Conservation (phyloP, 768 basidiomycete genomes). For the Tricholoma saponaceum region DNA sequence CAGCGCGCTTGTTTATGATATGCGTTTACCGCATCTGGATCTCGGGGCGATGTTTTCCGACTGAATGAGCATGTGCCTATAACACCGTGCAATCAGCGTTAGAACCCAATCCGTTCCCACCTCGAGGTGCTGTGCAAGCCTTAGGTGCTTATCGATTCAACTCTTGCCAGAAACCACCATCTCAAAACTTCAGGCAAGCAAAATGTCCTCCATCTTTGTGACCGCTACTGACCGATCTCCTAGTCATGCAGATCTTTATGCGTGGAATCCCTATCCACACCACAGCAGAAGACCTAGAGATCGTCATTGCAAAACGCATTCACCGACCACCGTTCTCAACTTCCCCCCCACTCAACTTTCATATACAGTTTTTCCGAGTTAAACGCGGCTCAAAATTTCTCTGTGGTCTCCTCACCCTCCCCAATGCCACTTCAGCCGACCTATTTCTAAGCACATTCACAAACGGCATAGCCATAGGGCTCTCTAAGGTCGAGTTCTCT, state of each 20-base stretch:
- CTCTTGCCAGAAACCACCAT: background rate
- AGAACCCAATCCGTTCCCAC: background rate
- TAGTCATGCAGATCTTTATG: constrained; percentile 6
- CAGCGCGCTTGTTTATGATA: background rate
- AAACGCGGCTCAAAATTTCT: background rate
- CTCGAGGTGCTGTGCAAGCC: background rate
- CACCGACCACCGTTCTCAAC: constrained; percentile 2
- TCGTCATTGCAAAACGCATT: constrained; percentile 1
- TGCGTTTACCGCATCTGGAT: background rate
- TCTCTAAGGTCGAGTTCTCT: background rate
- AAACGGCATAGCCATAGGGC: background rate
- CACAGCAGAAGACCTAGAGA: background rate
- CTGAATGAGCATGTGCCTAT: background rate
- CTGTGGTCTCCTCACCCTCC: background rate
- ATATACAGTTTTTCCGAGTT: background rate
- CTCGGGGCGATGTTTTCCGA: background rate
- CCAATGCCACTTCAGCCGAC: background rate
- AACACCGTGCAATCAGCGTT: background rate
- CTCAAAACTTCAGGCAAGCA: background rate
- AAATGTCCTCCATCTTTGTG: background rate
- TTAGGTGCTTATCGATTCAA: background rate
- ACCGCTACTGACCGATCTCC: background rate
- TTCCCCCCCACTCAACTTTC: constrained; percentile 2
- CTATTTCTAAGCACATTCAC: background rate
- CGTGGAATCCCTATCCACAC: constrained; percentile 2